Evolutionary conservation across 1,284 basidiomycete species (phyloP).

Genomic region (Vanrija sp.): DNA sequence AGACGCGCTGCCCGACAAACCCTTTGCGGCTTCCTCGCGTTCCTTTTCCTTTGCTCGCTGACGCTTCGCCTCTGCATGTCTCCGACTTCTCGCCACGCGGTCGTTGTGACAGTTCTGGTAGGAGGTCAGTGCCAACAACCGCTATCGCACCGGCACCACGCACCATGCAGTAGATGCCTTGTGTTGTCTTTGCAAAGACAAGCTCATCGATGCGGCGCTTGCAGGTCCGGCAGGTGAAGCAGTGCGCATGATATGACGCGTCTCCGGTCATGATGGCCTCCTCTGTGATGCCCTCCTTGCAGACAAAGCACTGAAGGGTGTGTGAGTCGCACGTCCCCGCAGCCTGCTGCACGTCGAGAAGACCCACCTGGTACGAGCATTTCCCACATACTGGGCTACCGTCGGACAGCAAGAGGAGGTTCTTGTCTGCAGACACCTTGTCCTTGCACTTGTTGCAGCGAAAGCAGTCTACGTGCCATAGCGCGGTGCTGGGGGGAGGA

Average conservation of each 20-base stretch:
- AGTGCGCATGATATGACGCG: constrained; percentile 96
- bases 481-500: constrained; percentile 31
- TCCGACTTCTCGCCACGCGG: constrained; percentile 83
- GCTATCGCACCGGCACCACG: constrained; percentile 7
- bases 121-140: constrained; percentile 4
- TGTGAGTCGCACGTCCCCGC: constrained; percentile 2
- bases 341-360: not conserved
- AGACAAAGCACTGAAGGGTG: constrained; percentile 69
- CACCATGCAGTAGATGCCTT: constrained; percentile 97
- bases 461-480: constrained; percentile 52
- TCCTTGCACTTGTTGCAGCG: constrained; percentile 55
- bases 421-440: constrained; percentile 73
- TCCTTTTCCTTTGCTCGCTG: constrained; percentile 47
- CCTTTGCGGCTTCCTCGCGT: constrained; percentile 19
- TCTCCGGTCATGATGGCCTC: constrained; percentile 99
- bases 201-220: constrained; percentile 92
- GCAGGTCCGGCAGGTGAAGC: constrained; percentile 97
- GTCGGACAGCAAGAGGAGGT: constrained; percentile 89
- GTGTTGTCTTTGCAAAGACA: constrained; percentile 95
- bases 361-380: constrained; percentile 75
- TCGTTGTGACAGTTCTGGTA: constrained; percentile 80
- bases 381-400: constrained; percentile 95
- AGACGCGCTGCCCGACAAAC: not conserved
- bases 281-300: constrained; percentile 84
- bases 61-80: constrained; percentile 73